Percentiles rank a stretch among this genome's conserved stretches.
phyloP scores from a whole-genome alignment of 106 monocot genomes.

The Ottelia alismoides region DNA sequence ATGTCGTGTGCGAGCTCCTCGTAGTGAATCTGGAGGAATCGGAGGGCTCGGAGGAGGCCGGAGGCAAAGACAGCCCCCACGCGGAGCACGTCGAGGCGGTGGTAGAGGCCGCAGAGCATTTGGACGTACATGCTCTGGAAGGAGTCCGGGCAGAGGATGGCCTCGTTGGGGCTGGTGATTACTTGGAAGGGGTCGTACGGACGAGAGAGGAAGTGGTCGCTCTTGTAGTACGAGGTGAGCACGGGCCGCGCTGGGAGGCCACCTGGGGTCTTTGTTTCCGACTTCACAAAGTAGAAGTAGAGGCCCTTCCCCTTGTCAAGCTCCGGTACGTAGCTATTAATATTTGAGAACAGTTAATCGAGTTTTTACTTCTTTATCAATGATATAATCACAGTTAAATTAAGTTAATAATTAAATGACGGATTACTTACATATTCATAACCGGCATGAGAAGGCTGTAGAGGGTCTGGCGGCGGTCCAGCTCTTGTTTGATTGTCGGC shows the following conservation, averaged over 20 bases:
- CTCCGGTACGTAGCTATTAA: constrained; percentile 11
- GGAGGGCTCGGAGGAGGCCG: constrained; percentile 24
- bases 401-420: neutral
- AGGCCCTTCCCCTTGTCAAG: constrained; percentile 22
- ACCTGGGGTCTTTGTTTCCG: constrained; percentile 21
- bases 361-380: neutral
- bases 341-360: too few relatives aligned
- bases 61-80: constrained; percentile 27
- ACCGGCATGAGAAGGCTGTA: constrained; percentile 27
- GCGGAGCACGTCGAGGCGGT: constrained; percentile 17
- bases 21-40: constrained; percentile 23
- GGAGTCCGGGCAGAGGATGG: constrained; percentile 25
- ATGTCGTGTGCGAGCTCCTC: constrained; percentile 18
- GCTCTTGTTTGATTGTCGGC: constrained; percentile 23
- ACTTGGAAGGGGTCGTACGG: constrained; percentile 22
- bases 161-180: constrained; percentile 17
- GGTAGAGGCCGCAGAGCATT: constrained; percentile 25
- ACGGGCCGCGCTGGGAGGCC: constrained; percentile 20
- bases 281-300: constrained; percentile 25
- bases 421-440: constrained; percentile 18
- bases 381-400: neutral
- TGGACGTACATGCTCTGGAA: constrained; percentile 34
- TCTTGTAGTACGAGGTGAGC: constrained; percentile 30
- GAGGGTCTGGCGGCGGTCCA: constrained; percentile 22
- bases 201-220: constrained; percentile 20